phyloP scores from a whole-genome alignment of 129 eudicot genomes.

The Cynara cardunculus region DNA sequence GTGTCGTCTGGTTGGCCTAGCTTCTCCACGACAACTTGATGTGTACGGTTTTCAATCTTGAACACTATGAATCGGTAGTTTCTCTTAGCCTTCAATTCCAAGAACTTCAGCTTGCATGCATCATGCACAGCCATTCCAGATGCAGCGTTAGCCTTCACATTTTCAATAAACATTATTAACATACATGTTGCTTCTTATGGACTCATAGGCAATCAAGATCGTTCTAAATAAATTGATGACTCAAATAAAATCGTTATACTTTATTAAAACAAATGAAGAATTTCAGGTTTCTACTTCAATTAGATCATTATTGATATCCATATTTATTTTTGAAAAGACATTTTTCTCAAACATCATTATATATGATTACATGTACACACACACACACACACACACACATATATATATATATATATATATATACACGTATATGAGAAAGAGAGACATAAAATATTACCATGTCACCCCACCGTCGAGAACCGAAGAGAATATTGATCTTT shows the following conservation, averaged over 20 bases:
- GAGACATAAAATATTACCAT: conserved; percentile 1
- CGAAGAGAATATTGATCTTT: conserved; percentile 4
- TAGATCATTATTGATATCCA: background rate
- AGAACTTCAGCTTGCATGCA: conserved; percentile 40
- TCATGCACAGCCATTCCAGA: conserved; percentile 42
- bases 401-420: no score
- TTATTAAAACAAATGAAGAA: background rate
- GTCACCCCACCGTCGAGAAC: background rate
- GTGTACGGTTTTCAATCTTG: conserved; percentile 38
- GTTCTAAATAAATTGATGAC: background rate
- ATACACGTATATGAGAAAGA: background rate
- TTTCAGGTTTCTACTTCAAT: background rate
- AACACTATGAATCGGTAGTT: conserved; percentile 45
- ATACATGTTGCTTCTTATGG: background rate
- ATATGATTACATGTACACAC: background rate
- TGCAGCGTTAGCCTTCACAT: conserved; percentile 37
- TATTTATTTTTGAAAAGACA: background rate
- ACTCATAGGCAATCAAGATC: background rate
- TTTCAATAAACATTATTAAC: background rate
- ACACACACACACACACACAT: no score
- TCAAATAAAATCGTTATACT: background rate
- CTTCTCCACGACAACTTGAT: conserved; percentile 44
- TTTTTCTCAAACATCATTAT: background rate
- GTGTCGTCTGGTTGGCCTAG: conserved; percentile 32
- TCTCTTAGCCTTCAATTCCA: conserved; percentile 42